Evolutionary conservation across 495 filamentous ascomycete species (phyloP).

Genomic region (Schizothecium vesticola): DNA sequence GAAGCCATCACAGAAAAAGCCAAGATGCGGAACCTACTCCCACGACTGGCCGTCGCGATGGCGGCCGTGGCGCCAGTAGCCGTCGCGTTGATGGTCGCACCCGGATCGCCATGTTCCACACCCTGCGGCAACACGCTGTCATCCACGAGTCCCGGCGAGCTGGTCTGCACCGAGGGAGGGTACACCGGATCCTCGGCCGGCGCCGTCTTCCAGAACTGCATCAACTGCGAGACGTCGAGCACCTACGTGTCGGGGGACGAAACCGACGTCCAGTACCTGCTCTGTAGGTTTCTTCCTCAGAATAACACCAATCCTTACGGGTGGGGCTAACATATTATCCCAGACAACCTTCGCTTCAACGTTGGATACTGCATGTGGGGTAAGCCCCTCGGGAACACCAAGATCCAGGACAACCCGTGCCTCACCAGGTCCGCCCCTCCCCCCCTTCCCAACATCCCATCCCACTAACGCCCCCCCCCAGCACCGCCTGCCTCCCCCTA

Average conservation of each 20-base stretch:
- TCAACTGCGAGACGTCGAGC: constrained; percentile 39
- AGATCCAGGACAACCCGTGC: constrained; percentile 30
- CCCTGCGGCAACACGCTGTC: constrained; percentile 41
- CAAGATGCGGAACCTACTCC: constrained; percentile 20
- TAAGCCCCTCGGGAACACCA: constrained; percentile 15
- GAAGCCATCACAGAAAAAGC: neutral
- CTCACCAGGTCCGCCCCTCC: too few relatives aligned
- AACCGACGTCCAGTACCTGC: constrained; percentile 36
- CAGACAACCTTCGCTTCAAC: constrained; percentile 45
- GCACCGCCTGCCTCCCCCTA: constrained; percentile 38
- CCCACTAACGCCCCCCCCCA: too few relatives aligned
- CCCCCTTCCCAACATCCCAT: too few relatives aligned
- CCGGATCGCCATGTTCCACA: constrained; percentile 37
- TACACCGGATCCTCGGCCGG: constrained; percentile 26
- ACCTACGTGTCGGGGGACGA: constrained; percentile 22
- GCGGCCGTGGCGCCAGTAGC: constrained; percentile 25
- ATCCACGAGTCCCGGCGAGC: constrained; percentile 34
- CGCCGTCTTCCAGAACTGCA: constrained; percentile 37
- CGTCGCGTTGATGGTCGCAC: constrained; percentile 29
- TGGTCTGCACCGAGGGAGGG: constrained; percentile 31
- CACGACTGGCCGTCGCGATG: constrained; percentile 15
- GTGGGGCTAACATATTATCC: neutral
- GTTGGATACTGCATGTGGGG: constrained; percentile 38
- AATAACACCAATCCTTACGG: too few relatives aligned
- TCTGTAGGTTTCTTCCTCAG: constrained; percentile 33